phyloP scores from a whole-genome alignment of 2,329 filamentous ascomycete genomes.

The Akanthomyces muscarius region DNA sequence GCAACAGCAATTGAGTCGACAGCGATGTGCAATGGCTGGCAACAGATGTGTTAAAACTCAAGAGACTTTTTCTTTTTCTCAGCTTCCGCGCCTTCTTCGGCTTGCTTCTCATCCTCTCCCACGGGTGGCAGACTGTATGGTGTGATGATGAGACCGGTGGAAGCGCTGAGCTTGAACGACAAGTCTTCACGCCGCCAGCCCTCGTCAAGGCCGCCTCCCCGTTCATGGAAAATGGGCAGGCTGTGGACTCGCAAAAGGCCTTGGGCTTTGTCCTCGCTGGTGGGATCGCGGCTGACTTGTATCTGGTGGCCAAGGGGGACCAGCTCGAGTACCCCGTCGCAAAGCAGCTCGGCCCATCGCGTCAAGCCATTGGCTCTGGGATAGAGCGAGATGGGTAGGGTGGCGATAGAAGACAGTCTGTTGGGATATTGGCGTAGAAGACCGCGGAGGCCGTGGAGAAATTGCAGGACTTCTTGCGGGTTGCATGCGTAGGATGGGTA shows the following conservation, averaged over 20 bases:
- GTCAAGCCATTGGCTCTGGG: slow-evolving; percentile 71
- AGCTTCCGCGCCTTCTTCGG: slow-evolving; percentile 35
- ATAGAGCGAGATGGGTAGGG: slow-evolving; percentile 75
- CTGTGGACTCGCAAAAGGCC: slow-evolving; percentile 81
- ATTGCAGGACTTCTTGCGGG: slow-evolving; percentile 72
- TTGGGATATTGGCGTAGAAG: slow-evolving; percentile 65
- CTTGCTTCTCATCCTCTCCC: slow-evolving; percentile 59
- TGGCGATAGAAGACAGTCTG: slow-evolving; percentile 67
- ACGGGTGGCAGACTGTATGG: slow-evolving; percentile 87
- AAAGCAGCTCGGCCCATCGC: slow-evolving; percentile 80
- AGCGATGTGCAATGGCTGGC: neutral
- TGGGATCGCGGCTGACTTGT: slow-evolving; percentile 46
- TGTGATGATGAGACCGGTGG: slow-evolving; percentile 75
- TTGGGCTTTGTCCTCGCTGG: slow-evolving; percentile 70
- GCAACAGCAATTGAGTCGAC: slow-evolving; percentile 16
- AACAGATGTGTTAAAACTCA: slow-evolving; percentile 56
- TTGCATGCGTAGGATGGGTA: slow-evolving; percentile 67
- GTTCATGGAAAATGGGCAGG: slow-evolving; percentile 81
- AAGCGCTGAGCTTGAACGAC: slow-evolving; percentile 81
- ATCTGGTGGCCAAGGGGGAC: slow-evolving; percentile 60
- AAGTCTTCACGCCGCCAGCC: slow-evolving; percentile 75
- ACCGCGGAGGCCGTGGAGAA: slow-evolving; percentile 73
- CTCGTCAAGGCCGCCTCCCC: slow-evolving; percentile 70
- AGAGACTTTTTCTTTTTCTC: slow-evolving; percentile 59
- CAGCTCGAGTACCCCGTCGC: slow-evolving; percentile 83